Percentiles rank a stretch among this genome's conserved stretches.
Conservation (phyloP, 441 rosid species). For the Syzygium syzygioides region DNA sequence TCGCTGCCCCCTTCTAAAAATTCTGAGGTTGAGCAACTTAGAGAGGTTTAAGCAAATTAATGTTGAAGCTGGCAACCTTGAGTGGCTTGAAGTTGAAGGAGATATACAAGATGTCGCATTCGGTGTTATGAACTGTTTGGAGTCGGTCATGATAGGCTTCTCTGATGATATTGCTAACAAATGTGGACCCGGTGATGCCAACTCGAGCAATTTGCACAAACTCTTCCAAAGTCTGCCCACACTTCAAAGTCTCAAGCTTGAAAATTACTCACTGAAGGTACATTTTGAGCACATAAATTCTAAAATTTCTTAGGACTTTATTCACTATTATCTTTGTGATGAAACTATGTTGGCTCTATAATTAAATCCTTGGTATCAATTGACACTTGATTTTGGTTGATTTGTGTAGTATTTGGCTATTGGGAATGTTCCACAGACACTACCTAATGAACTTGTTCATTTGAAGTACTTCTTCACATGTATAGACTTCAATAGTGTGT, state of each 20-base stretch:
- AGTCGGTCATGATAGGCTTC: not conserved
- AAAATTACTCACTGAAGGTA: not conserved
- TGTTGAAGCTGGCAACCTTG: not conserved
- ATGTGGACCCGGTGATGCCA: not conserved
- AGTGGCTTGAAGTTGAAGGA: not conserved
- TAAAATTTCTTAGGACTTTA: not conserved
- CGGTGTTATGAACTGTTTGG: not conserved
- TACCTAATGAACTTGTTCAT: not conserved
- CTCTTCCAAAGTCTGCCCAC: not conserved
- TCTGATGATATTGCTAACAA: not conserved
- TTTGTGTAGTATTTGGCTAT: not conserved
- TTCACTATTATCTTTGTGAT: not conserved
- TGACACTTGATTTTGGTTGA: not conserved
- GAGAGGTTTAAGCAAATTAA: not conserved
- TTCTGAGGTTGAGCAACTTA: accelerated
- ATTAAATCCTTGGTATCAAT: not conserved
- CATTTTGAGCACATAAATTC: not conserved
- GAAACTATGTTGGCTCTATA: not conserved
- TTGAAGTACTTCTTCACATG: not conserved
- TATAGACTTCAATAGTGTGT: not conserved
- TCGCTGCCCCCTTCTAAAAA: not conserved
- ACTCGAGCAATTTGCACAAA: not conserved
- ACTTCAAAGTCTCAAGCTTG: not conserved
- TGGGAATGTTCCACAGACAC: not conserved
- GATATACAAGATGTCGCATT: not conserved